phyloP scores from a whole-genome alignment of 2,329 filamentous ascomycete genomes.

The Lachnellula arida region DNA sequence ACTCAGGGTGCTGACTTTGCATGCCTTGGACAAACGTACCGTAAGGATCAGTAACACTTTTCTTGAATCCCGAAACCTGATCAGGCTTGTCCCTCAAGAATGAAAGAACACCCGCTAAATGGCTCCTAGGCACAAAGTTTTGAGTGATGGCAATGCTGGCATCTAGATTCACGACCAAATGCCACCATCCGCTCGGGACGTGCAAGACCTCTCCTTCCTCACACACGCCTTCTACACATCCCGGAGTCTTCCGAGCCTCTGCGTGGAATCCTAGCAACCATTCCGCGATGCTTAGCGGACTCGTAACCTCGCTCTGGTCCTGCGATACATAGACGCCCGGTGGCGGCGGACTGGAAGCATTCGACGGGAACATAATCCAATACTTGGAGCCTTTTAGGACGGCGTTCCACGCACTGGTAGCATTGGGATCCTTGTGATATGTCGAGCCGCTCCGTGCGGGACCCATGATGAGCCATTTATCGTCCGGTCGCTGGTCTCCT shows the following conservation, averaged over 20 bases:
- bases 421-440: slow-evolving; percentile 82
- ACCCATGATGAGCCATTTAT: slow-evolving; percentile 89
- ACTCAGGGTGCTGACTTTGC: slow-evolving; percentile 54
- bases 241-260: slow-evolving; percentile 69
- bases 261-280: slow-evolving; percentile 89
- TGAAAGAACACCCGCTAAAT: slow-evolving; percentile 68
- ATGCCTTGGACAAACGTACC: slow-evolving; percentile 69
- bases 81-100: slow-evolving; percentile 80
- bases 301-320: slow-evolving; percentile 90
- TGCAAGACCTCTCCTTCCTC: slow-evolving; percentile 80
- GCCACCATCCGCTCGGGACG: slow-evolving; percentile 95
- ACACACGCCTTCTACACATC: slow-evolving; percentile 84
- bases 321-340: slow-evolving; percentile 86
- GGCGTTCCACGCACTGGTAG: slow-evolving; percentile 85
- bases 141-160: slow-evolving; percentile 85
- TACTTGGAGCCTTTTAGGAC: slow-evolving; percentile 88
- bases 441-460: slow-evolving; percentile 84
- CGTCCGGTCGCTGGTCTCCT: slow-evolving; percentile 73
- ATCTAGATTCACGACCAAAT: slow-evolving; percentile 87
- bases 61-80: slow-evolving; percentile 81
- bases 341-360: slow-evolving; percentile 48
- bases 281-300: slow-evolving; percentile 91
- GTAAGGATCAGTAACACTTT: slow-evolving; percentile 67
- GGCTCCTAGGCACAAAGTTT: slow-evolving; percentile 78
- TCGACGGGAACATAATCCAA: slow-evolving; percentile 93